Evolutionary conservation across 2,329 filamentous ascomycete species (phyloP).

Genomic region (Sphaceloma murrayae): DNA sequence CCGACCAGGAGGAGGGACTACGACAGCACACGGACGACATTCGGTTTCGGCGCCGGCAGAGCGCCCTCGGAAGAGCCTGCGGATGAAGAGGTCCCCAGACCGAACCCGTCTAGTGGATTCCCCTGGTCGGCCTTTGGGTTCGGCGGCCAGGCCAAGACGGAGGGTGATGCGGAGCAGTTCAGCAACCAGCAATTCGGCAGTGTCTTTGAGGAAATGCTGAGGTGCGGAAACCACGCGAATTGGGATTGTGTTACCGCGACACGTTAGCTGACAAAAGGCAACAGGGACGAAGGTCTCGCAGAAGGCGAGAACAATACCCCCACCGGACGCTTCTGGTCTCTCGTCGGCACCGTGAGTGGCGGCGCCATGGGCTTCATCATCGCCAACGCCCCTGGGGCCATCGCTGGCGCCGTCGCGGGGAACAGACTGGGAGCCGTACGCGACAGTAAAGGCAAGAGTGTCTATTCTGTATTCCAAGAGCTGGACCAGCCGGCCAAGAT

Average conservation of each 20-base stretch:
- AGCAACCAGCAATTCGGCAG: slow-evolving; percentile 78
- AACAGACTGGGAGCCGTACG: slow-evolving; percentile 84
- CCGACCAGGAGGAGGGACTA: slow-evolving; percentile 68
- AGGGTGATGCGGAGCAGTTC: slow-evolving; percentile 39
- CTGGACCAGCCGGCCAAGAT: slow-evolving; percentile 75
- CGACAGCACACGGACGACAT: slow-evolving; percentile 59
- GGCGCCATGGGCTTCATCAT: slow-evolving; percentile 91
- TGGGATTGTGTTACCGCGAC: too few species aligned
- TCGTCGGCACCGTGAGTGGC: slow-evolving; percentile 77
- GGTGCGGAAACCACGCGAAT: slow-evolving; percentile 7
- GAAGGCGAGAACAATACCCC: slow-evolving; percentile 52
- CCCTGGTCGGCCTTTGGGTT: slow-evolving; percentile 69
- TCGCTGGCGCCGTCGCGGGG: slow-evolving; percentile 85
- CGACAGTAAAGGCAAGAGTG: slow-evolving; percentile 87
- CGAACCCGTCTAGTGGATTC: slow-evolving; percentile 40
- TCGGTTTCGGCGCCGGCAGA: slow-evolving; percentile 36
- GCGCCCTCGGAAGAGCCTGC: slow-evolving; percentile 35
- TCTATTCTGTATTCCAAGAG: slow-evolving; percentile 85
- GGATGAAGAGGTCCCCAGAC: slow-evolving; percentile 43
- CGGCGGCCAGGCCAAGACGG: slow-evolving; percentile 37
- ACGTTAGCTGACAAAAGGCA: too few species aligned
- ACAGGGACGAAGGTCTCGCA: slow-evolving; percentile 53
- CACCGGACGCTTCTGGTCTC: slow-evolving; percentile 72
- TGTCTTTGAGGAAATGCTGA: slow-evolving; percentile 46
- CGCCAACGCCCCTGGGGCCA: slow-evolving; percentile 77